Evolutionary conservation across 805 yeast species (phyloP).

Genomic region (Ogataea pignaliae): DNA sequence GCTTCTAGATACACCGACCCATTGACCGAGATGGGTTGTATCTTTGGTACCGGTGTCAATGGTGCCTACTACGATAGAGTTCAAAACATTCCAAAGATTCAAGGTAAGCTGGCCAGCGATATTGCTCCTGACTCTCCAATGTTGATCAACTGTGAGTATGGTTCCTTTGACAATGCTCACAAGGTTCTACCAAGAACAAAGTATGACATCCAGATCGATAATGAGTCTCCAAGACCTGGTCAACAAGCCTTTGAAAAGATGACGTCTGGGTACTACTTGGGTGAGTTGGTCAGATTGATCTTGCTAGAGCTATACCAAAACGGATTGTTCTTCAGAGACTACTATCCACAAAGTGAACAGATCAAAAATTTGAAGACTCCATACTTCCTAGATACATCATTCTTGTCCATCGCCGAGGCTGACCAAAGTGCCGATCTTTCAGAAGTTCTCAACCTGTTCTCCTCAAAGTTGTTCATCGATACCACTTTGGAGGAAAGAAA

Average conservation of each 20-base stretch:
- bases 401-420: conserved; percentile 81
- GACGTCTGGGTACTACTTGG: conserved; percentile 96
- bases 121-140: conserved; percentile 65
- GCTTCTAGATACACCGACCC: conserved; percentile 94
- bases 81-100: conserved; percentile 74
- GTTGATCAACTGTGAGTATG: conserved; percentile 99
- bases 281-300: conserved; percentile 83
- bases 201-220: conserved; percentile 79
- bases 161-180: conserved; percentile 95
- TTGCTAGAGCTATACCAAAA: conserved; percentile 68
- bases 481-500: conserved; percentile 81
- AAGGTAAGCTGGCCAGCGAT: conserved; percentile 67
- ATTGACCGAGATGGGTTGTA: conserved; percentile 90
- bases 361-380: conserved; percentile 56
- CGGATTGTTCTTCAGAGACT: conserved; percentile 64
- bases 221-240: conserved; percentile 92
- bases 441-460: conserved; percentile 69
- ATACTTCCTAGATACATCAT: conserved; percentile 83
- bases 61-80: conserved; percentile 92
- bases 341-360: conserved; percentile 43
- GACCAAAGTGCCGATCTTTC: conserved; percentile 84
- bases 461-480: conserved; percentile 50
- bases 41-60: conserved; percentile 97
- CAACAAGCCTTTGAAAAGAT: conserved; percentile 97
- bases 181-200: conserved; percentile 82